Evolutionary conservation across 1,284 basidiomycete genomes (phyloP), one percentile per base, ranked within the genome.

Genomic region (Mrakiaceae sp.): DNA sequence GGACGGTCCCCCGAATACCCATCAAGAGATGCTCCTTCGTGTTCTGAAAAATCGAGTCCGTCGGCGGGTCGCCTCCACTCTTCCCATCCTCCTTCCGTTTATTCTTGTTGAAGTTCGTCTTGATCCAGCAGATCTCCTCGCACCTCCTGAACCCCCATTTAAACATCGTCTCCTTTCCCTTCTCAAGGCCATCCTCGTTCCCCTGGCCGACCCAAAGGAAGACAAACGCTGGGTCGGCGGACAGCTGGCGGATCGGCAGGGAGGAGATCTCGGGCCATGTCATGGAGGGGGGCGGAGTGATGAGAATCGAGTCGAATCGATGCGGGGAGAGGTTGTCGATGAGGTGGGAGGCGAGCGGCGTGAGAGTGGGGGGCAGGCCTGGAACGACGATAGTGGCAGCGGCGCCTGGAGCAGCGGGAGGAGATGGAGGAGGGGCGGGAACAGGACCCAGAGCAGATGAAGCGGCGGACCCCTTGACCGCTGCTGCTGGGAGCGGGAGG

Each of bases 51-150:
- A 66, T 51, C 3, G 87, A 88, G 1, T 86, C 88, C 6, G 88
- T 89, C 1, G 88, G 88, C 1, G 86, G 83, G 73, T 90, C 88
- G 11, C 51, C 6, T 52, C 5, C 6, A 6, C 27, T 52, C n/a
- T 49, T 14, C 48, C 14, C 48, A 49, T 9, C 9, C 48, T 49
- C 9, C 8, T 49, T 14, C 14, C 48, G 14, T 49, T 14, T 49
- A 8, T 8, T 3, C 9, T 14, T 14, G 14, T 8, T 52, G 48
- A 51, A 49, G 73, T 96, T 97, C 47, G 91, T 95, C 77, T 90
- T 93, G 64, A 96, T 86, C 92, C 94, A 98, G 4, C 95, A 88
- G 27, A 98, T 91, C 74, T 98, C 95, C 74, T 98, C 95, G 70
- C 92, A 97, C 58, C 95, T 78, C 56, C 95, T 79, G 74, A 95